Evolutionary conservation across 768 basidiomycete genomes (phyloP), one percentile per base, ranked within the genome.

Genomic region (Lactifluus rugatus): DNA sequence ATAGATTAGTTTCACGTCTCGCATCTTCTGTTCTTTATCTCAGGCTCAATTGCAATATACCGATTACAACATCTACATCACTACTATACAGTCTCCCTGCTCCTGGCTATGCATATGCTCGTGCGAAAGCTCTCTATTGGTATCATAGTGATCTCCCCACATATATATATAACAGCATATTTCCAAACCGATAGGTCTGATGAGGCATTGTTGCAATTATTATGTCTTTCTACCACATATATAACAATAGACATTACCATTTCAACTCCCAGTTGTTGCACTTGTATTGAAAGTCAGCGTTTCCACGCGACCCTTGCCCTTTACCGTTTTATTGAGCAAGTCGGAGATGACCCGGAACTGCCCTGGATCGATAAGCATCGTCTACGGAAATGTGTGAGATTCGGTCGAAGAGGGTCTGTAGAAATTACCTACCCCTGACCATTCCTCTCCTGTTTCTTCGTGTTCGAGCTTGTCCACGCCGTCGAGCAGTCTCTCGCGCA

Each of bases 311-410:
- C 92, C 90, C 63, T 81, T 80, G 17, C 91, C 91, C 70, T 95
- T 94, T 68, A 86, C 87, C 68, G 97, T 89, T 68, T 87, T 89
- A 69, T 93, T 89, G 58, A 98, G 72, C 42, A 98, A 71, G 60
- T 98, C 95, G 65, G 87, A 89, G 63, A 99, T 80, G 19, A 87
- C 77, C 36, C 89, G 83, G 80, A 96, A 95, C 65, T 89, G 85
- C 42, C 88, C 82, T 5, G 96, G 95, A 68, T 97, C 93, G 60
- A 98, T 97, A 55, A 95, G 78, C 75, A 95, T 78, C 48, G 87
- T 81, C 95, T 98, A 65, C 13, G 52, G 8, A 37, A 41, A 41
- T 28, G 14, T n/a, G 42, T 48, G 28, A 56, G 49, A 10, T 44
- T 16, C 26, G 21, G 25, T 28, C 16, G 10, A 50, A 42, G 28